Evolutionary conservation across 805 yeast genomes (phyloP).

Genomic region (Wickerhamiella parazyma): DNA sequence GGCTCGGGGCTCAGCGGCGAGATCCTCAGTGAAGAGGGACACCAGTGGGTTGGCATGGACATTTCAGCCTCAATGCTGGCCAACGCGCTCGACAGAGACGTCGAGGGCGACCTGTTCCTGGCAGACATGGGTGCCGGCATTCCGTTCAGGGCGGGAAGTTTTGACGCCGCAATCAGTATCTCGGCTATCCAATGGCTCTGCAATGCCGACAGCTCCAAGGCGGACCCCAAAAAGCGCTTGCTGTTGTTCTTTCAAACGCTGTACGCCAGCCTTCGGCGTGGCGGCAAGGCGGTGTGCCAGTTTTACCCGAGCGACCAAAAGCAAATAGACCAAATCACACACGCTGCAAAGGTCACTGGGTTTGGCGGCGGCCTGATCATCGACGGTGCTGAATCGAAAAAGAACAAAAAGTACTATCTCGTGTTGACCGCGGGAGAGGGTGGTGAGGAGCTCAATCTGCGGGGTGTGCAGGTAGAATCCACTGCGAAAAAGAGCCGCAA

Average conservation of each 20-base stretch:
- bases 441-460: constrained; percentile 61
- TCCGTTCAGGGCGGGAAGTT: constrained; percentile 91
- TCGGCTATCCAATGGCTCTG: constrained; percentile 97
- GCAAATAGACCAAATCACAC: constrained; percentile 63
- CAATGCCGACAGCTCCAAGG: constrained; percentile 74
- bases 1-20: constrained; percentile 96
- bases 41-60: constrained; percentile 92
- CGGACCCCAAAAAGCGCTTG: constrained; percentile 74
- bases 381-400: constrained; percentile 86
- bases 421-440: constrained; percentile 78
- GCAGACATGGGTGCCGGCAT: constrained; percentile 90
- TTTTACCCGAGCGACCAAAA: constrained; percentile 86
- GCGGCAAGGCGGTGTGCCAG: constrained; percentile 96
- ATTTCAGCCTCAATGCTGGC: constrained; percentile 94
- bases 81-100: constrained; percentile 79
- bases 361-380: constrained; percentile 91
- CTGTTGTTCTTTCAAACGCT: constrained; percentile 75
- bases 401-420: constrained; percentile 78
- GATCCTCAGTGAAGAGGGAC: constrained; percentile 85
- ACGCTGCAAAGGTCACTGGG: constrained; percentile 85
- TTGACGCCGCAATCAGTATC: constrained; percentile 91
- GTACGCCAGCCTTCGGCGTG: constrained; percentile 74
- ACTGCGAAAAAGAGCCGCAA: constrained; percentile 26
- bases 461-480: constrained; percentile 66
- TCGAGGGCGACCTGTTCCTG: constrained; percentile 83